A percentile compares a stretch with the other conserved stretches of the same genome.
Evolutionary conservation across 805 yeast genomes (phyloP).

Genomic region (Monosporozyma aerobia): DNA sequence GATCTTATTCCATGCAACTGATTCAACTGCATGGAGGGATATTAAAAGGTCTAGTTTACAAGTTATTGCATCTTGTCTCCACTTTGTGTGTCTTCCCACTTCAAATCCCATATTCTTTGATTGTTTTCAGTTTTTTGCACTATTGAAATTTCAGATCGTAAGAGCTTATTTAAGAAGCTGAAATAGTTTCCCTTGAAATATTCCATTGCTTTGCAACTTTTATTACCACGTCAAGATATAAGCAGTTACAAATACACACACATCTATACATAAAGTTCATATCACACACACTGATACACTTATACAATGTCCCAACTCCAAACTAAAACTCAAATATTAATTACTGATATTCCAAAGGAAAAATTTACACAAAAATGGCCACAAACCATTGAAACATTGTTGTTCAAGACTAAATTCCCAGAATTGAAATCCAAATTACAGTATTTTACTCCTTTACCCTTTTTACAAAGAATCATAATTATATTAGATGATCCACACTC

Average conservation of each 20-base stretch:
- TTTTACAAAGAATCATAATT: slow-evolving; percentile 36
- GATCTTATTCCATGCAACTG: too few relatives aligned
- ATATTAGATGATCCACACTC: slow-evolving; percentile 24
- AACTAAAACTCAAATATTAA: slow-evolving; percentile 23
- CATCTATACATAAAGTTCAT: too few relatives aligned
- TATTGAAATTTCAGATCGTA: too few relatives aligned
- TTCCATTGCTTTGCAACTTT: neutral
- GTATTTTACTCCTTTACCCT: slow-evolving; percentile 35
- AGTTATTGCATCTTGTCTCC: too few relatives aligned
- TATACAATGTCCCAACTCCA: neutral
- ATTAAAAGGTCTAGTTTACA: too few relatives aligned
- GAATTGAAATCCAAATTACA: slow-evolving; percentile 14
- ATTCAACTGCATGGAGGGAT: too few relatives aligned
- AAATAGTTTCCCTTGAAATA: neutral
- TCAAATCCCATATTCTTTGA: too few relatives aligned
- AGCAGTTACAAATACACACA: too few relatives aligned
- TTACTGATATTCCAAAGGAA: slow-evolving; percentile 24
- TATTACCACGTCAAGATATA: too few relatives aligned
- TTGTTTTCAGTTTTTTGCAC: too few relatives aligned
- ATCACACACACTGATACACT: neutral
- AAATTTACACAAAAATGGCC: slow-evolving; percentile 23
- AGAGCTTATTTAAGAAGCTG: too few relatives aligned
- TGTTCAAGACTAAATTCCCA: slow-evolving; percentile 21
- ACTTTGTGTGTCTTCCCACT: too few relatives aligned
- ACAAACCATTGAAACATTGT: slow-evolving; percentile 11